Base-by-base conservation (phyloP, 1,139 yeast genomes). In the Candida anutae region DNA sequence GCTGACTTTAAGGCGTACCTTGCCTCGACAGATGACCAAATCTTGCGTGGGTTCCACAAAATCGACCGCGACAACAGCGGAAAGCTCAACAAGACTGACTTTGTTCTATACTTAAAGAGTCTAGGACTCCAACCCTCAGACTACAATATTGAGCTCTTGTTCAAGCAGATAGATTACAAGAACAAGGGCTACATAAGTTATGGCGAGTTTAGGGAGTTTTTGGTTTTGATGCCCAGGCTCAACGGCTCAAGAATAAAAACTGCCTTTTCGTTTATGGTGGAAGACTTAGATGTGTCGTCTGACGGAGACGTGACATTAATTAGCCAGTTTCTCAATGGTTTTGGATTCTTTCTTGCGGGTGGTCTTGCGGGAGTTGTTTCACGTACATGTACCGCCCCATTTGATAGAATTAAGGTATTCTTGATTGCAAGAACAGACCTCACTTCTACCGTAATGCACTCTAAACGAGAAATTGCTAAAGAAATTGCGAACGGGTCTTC, bases 331-430 rank as follows among this genome's bases (percentile, higher is more conserved):
- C 59, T 84, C 25, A 77, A 79, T 46, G 94, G 96, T 18, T 68
- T 85, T 39, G 96, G 96, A 1, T 90, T 76, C 49, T 90, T 90
- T 46, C 55, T 87, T 20, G 95, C 96, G 1, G 98, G 98, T 20
- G 98, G 98, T 0, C 55, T 88, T 18, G 83, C 96, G 0, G 98
- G 98, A 2, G 98, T 90, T 5, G 81, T 90, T 4, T 85, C 96
- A n/a, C 74, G 98, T 56, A 87, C 97, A 0, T 81, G 94, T 45
- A 90, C 98, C 0, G 98, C 98, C 0, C 98, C 98, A 9, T 84
- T 90, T 44, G 98, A 90, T 53, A 70, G 98, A 51, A 73, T 90
- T 15, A 90, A 90, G 49, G 97, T 90, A 13, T 90, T 84, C 44
- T 62, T 90, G 32, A 90, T 90, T 47, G 97, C 98, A 2, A 73